Base-by-base conservation (phyloP, 768 basidiomycete genomes). In the Rhizopogon vinicolor region DNA sequence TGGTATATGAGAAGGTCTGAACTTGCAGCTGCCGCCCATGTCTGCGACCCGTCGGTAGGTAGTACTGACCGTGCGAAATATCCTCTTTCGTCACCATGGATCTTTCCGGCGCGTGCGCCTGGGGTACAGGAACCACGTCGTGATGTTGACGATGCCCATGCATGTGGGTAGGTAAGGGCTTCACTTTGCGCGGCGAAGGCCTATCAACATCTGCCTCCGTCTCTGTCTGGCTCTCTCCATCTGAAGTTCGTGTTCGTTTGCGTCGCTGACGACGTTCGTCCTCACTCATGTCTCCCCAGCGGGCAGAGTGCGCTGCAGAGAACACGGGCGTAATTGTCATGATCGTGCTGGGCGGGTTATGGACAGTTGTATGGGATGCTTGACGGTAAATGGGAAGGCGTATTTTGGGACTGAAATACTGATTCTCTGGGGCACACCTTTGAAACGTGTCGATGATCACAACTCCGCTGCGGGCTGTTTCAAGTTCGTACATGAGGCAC, bases 291-390 rank as follows among this genome's bases (percentile, higher is more conserved):
- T 55, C 9, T 16, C 63, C 65, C 68, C 65, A 69, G 50, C 58
- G 62, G 25, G 66, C 59, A 44, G 58, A 9, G 31, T 72, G 71
- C 7, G 71, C 63, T 18, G 71, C 71, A 3, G 71, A 72, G 46
- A 72, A 68, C 46, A 72, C 56, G 16, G 70, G 63, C 3, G 44
- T 50, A n/a, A 67, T 56, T 57, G 62, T 64, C 48, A 43, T 7
- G 55, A n/a, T 37, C 35, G 8, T 7, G 35, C 14, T 1, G 48
- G 14, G 22, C 35, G 19, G 35, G 14, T 22, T 19, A 12, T 9
- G 13, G 19, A 14, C 2, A 16, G 19, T 19, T 22, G 33, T 7
- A 22, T 14, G 33, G 19, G 18, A 22, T 49, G 6, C 10, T 49
- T 49, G 46, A 16, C 16, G 19, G 33, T 22, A n/a, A 49, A 49